phyloP scores from a whole-genome alignment of 352 stramenopile species.

The Phytophthora agathidicida region DNA sequence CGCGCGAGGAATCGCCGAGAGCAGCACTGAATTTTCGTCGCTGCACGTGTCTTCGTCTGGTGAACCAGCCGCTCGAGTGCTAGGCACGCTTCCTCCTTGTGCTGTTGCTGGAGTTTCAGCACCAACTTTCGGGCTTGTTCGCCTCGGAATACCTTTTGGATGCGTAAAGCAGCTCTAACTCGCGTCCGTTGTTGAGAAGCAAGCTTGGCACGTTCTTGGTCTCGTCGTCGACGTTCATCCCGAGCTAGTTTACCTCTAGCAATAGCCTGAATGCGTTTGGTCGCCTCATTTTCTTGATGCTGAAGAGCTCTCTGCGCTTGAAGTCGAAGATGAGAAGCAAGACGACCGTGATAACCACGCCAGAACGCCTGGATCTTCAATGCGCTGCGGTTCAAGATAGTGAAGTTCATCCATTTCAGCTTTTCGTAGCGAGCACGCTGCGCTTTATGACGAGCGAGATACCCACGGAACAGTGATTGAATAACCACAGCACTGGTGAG shows the following conservation, averaged over 20 bases:
- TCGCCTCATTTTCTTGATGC: constrained; percentile 59
- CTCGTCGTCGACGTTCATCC: constrained; percentile 31
- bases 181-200: constrained; percentile 42
- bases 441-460: constrained; percentile 48
- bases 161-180: constrained; percentile 48
- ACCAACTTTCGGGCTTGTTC: constrained; percentile 52
- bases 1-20: constrained; percentile 60
- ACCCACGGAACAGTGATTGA: constrained; percentile 70
- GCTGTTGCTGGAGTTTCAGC: constrained; percentile 36
- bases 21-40: constrained; percentile 75
- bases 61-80: constrained; percentile 65
- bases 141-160: constrained; percentile 73
- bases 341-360: constrained; percentile 73
- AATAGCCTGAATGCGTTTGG: constrained; percentile 65
- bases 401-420: constrained; percentile 73
- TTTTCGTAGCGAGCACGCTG: constrained; percentile 65
- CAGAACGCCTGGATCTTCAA: constrained; percentile 80
- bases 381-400: constrained; percentile 62
- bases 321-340: constrained; percentile 59
- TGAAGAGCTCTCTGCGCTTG: constrained; percentile 59
- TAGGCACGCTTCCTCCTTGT: constrained; percentile 51
- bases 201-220: constrained; percentile 33
- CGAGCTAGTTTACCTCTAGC: constrained; percentile 60
- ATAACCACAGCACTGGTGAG: constrained; percentile 61
- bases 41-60: constrained; percentile 63